Conservation (phyloP, 345 rosid genomes). For the Populus deltoides region DNA sequence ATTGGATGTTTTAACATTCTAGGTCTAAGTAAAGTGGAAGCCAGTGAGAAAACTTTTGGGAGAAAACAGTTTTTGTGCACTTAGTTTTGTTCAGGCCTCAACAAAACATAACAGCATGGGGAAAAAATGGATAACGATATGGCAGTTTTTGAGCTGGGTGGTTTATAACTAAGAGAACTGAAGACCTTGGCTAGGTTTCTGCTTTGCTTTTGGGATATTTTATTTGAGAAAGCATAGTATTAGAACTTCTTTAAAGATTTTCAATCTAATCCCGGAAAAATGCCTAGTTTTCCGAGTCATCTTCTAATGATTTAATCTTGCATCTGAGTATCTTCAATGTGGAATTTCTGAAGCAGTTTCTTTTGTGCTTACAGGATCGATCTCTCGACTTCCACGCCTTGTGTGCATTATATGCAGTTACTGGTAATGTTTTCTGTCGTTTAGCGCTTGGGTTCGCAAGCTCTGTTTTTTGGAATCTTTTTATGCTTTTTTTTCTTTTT, state of each 20-base stretch:
- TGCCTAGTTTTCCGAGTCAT: not conserved
- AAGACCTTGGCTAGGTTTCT: not conserved
- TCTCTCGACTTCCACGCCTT: constrained; percentile 81
- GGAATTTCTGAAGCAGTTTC: constrained; percentile 21
- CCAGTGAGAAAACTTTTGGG: not conserved
- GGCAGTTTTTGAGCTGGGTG: not conserved
- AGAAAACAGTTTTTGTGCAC: not conserved
- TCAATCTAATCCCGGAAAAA: not conserved
- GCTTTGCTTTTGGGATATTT: not conserved
- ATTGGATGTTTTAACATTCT: not conserved
- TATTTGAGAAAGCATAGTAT: not conserved
- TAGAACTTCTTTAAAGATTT: not conserved
- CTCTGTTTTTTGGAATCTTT: not conserved
- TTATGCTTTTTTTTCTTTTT: not conserved
- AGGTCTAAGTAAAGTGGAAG: not conserved
- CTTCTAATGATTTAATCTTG: constrained; percentile 7
- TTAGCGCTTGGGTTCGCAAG: not conserved
- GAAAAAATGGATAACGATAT: not conserved
- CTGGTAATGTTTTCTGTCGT: constrained; percentile 53
- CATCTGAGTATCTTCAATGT: not conserved
- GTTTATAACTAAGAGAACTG: not conserved
- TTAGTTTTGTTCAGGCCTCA: not conserved
- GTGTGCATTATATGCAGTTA: constrained; percentile 94
- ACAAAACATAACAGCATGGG: not conserved
- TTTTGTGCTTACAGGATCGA: constrained; percentile 66